A percentile compares a stretch with the other conserved stretches of the same genome.
phyloP scores from a whole-genome alignment of 352 stramenopile genomes.

The Globisporangium cederbergense region DNA sequence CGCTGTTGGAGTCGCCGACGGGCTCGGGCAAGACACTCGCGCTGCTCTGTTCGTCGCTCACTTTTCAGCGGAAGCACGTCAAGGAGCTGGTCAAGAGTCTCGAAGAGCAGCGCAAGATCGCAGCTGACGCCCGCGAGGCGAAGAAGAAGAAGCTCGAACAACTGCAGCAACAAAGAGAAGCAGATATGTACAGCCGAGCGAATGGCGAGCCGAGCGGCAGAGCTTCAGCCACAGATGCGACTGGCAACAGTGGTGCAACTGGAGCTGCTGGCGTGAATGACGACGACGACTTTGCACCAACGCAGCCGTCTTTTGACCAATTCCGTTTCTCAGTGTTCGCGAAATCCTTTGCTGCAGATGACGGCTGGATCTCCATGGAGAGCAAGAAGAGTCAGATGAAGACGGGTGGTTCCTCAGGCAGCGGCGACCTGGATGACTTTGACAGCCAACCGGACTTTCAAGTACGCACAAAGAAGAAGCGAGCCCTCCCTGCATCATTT shows the following conservation, averaged over 20 bases:
- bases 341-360: conserved; percentile 12
- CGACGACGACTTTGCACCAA: conserved; percentile 39
- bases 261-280: conserved; percentile 7
- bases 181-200: conserved; percentile 4
- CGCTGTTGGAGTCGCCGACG: conserved; percentile 82
- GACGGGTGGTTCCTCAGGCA: background rate
- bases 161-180: conserved; percentile 3
- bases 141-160: conserved; percentile 15
- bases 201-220: background rate
- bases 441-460: background rate
- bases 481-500: conserved; percentile 6
- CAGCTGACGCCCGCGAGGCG: conserved; percentile 1
- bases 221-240: background rate
- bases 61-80: conserved; percentile 64
- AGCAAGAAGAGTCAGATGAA: conserved; percentile 29
- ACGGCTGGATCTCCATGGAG: conserved; percentile 47
- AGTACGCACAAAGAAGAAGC: background rate
- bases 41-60: conserved; percentile 78
- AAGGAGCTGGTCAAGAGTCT: conserved; percentile 33
- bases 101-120: conserved; percentile 19
- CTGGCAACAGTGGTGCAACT: background rate
- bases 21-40: conserved; percentile 85
- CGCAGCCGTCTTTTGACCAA: conserved; percentile 39
- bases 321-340: conserved; percentile 25
- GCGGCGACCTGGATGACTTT: conserved; percentile 12